Evolutionary conservation across 2,329 filamentous ascomycete species (phyloP), one percentile per base, ranked within the genome.

Genomic region (Cladosporium sp.): DNA sequence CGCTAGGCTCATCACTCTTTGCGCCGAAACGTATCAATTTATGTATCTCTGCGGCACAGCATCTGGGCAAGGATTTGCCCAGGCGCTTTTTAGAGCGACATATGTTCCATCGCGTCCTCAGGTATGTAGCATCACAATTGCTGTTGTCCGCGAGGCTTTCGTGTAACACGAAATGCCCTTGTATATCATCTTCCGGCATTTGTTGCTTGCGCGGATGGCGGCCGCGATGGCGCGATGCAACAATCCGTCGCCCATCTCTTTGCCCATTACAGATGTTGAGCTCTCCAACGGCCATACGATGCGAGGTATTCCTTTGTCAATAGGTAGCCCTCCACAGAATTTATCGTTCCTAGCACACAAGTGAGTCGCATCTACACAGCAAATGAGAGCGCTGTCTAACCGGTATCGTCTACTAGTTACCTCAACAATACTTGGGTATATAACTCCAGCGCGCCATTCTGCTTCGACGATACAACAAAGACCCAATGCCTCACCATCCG

Each of bases 391-490:
- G n/a, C 36, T 12, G 12, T 18, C 15, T 8, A 13, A 12, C 45
- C 40, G 22, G 30, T 20, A n/a, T 42, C 22, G 16, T 29, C 15
- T 13, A 32, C 18, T 32, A 42, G 36, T 13, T 29, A 36, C n/a
- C 33, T 55, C 27, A 56, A 56, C 42, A 46, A 55, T 27, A 58
- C 55, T 11, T 58, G 55, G 55, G 39, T 51, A 4, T 59, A 59
- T 43, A 56, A 59, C 27, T 19, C 43, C 13, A 52, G 49, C 3
- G 41, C 52, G 0, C 20, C 50, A 5, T 53, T 52, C 45, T 57
- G 53, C 50, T 41, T 49, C 30, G 39, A 52, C 29, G 30, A 48
- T 7, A 20, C 40, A 15, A 51, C 43, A 6, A 18, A 22, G 11
- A n/a, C 25, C 7, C 29, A 39, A n/a, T 59, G 57, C 30, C 2